Conservation (phyloP, 1,139 yeast species). For the Candida anutae region DNA sequence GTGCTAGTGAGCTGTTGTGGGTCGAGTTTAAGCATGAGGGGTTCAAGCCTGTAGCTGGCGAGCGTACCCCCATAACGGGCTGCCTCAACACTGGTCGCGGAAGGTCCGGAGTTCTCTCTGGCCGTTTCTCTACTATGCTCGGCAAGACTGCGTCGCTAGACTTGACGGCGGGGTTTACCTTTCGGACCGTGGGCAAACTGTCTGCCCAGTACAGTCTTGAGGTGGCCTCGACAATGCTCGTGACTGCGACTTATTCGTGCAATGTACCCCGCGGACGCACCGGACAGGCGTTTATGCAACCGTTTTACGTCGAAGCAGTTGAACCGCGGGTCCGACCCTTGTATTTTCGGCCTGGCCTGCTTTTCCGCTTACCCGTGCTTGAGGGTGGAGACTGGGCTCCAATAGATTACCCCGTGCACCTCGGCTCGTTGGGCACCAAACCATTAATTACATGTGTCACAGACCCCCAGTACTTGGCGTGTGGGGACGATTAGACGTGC, state of each 20-base stretch:
- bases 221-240: slow-evolving; percentile 4
- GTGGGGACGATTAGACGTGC: slow-evolving; percentile 3
- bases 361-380: background rate
- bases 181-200: background rate
- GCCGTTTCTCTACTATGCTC: slow-evolving; percentile 8
- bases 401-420: slow-evolving; percentile 2
- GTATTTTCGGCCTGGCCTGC: background rate
- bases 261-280: slow-evolving; percentile 10
- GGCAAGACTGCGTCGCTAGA: slow-evolving; percentile 12
- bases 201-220: slow-evolving; percentile 4
- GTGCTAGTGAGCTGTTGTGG: too few relatives aligned
- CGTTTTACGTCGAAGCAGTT: slow-evolving; percentile 8
- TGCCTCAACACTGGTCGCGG: slow-evolving; percentile 14
- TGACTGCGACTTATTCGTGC: slow-evolving; percentile 12
- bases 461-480: slow-evolving; percentile 8
- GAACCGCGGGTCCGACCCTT: slow-evolving; percentile 7
- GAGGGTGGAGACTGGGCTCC: slow-evolving; percentile 6
- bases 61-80: slow-evolving; percentile 11
- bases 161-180: slow-evolving; percentile 6
- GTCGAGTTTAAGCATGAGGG: background rate
- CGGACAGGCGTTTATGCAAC: slow-evolving; percentile 16
- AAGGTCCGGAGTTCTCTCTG: slow-evolving; percentile 14
- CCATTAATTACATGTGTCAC: slow-evolving; percentile 14
- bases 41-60: slow-evolving; percentile 6
- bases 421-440: slow-evolving; percentile 5